phyloP scores from a whole-genome alignment of 345 rosid species.

The Salix udensis region DNA sequence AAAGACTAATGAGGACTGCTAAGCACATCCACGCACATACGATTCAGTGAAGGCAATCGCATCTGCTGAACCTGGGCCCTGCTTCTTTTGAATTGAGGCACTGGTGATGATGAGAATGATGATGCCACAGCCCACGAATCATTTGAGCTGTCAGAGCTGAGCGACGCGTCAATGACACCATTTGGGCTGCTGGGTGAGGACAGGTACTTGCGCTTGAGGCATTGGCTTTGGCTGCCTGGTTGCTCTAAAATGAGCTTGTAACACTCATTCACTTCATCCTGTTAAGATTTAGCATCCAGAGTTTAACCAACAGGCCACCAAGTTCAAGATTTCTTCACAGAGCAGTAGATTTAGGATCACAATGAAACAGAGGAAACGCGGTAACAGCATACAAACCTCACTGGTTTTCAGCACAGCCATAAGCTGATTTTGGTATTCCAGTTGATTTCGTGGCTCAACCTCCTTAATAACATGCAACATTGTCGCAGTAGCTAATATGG shows the following conservation, averaged over 20 bases:
- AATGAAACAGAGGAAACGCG: constrained; percentile 7
- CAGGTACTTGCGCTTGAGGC: constrained; percentile 47
- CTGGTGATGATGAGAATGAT: constrained; percentile 38
- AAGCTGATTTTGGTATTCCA: constrained; percentile 57
- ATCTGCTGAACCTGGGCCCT: constrained; percentile 64
- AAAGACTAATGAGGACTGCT: constrained; percentile 57
- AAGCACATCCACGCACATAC: constrained; percentile 59
- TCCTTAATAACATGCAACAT: constrained; percentile 65
- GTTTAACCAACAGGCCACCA: neutral
- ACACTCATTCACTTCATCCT: constrained; percentile 65
- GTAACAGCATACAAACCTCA: constrained; percentile 45
- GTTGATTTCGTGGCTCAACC: constrained; percentile 44
- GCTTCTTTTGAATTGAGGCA: constrained; percentile 55
- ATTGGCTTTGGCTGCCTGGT: constrained; percentile 29
- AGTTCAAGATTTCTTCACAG: neutral
- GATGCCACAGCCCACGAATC: constrained; percentile 51
- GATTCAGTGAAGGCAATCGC: constrained; percentile 54
- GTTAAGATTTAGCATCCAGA: constrained; percentile 13
- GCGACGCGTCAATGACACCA: constrained; percentile 53
- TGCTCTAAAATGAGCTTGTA: constrained; percentile 51
- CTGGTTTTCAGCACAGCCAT: constrained; percentile 48
- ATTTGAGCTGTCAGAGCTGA: constrained; percentile 65
- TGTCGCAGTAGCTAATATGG: constrained; percentile 67
- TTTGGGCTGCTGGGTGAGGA: constrained; percentile 45
- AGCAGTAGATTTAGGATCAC: neutral